Percentiles rank a stretch among this genome's conserved stretches.
These are phyloP conservation scores for Magnusiomyces clavatus DNA, from an alignment of 1,139 yeast species.

Conservation along the genomic window DNA sequence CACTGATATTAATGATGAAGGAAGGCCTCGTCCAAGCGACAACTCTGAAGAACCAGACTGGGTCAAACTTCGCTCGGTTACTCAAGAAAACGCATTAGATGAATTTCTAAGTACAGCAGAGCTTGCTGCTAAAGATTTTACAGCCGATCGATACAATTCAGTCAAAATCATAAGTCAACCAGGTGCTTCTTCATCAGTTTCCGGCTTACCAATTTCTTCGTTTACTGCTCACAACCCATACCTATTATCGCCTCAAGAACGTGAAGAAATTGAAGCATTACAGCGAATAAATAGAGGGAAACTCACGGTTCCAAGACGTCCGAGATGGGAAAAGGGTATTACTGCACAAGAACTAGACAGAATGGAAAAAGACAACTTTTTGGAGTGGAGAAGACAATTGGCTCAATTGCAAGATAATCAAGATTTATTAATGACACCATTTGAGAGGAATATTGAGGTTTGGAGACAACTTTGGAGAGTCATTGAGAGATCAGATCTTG, in stretches of 20 bases:
- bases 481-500: conserved; percentile 85
- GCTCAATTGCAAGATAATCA: conserved; percentile 76
- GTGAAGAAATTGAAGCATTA: conserved; percentile 42
- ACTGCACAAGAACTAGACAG: conserved; percentile 75
- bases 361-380: conserved; percentile 81
- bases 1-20: conserved; percentile 25
- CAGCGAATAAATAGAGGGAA: conserved; percentile 55
- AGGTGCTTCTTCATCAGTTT: conserved; percentile 33
- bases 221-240: conserved; percentile 42
- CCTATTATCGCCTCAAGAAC: conserved; percentile 61
- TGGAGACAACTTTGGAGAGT: conserved; percentile 99
- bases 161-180: conserved; percentile 62
- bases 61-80: conserved; percentile 87
- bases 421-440: conserved; percentile 86
- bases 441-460: conserved; percentile 93
- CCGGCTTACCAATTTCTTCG: conserved; percentile 16
- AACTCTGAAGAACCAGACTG: conserved; percentile 71
- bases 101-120: conserved; percentile 94
- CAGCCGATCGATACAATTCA: conserved; percentile 80
- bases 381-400: conserved; percentile 87
- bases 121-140: conserved; percentile 91
- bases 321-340: conserved; percentile 63
- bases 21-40: conserved; percentile 15
- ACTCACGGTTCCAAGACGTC: conserved; percentile 92
- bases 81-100: conserved; percentile 90